Base-by-base conservation (phyloP, 495 filamentous ascomycete genomes). In the Astrocystis sublimbata region DNA sequence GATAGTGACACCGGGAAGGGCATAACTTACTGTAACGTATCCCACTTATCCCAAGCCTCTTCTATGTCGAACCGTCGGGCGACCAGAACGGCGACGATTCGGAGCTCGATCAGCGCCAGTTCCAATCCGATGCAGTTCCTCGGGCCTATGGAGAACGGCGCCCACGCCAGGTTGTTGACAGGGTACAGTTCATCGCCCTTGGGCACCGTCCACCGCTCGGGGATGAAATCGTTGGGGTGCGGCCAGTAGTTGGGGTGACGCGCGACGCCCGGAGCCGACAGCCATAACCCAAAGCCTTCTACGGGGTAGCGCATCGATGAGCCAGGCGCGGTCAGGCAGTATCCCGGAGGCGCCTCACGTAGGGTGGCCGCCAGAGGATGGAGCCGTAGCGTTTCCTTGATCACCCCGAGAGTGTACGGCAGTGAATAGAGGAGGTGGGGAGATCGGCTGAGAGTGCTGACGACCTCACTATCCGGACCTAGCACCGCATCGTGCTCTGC, bases 111-210 rank as follows among this genome's bases (percentile, higher is more conserved):
- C 64, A 83, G 70, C 2, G 79, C 79, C 36, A 85, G 68, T 40
- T 80, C 76, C 68, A 85, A 78, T 0, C 85, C 83, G 23, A 86
- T 80, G 63, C 84, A 86, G 19, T 72, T 75, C 4, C 84, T 62
- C 10, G 83, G 78, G 2, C 84, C 83, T 9, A 74, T 67, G 46
- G 81, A 81, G 59, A 86, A 86, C 17, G 80, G 78, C n/a, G 76
- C 67, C 75, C 75, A 86, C 0, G 80, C 77, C 58, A 75, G 73
- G 56, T 81, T 80, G 10, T 38, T 40, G 7, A 49, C 60, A 6
- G 62, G 60, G 42, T 76, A 64, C 28, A 78, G 62, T 59, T 69
- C 71, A 52, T 79, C 59, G 9, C 70, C 65, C 15, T 72, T 70
- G 12, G 54, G 60, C 4, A 66, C 67, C 7, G 76, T 53, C 67